A percentile compares a stretch with the other conserved stretches of the same genome.
phyloP scores from a whole-genome alignment of 129 eudicot genomes.

The Gnaphalium uliginosum region DNA sequence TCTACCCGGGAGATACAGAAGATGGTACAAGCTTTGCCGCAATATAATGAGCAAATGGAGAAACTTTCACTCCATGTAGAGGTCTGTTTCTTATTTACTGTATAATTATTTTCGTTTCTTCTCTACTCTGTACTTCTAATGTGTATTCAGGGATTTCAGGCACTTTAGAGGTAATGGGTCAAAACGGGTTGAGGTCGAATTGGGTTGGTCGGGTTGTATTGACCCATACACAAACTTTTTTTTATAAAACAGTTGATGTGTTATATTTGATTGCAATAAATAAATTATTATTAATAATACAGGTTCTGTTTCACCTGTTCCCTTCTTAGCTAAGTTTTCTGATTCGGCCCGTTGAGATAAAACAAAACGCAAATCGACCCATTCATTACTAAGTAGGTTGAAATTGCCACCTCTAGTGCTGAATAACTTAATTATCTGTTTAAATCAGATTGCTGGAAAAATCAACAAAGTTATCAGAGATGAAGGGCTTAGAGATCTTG shows the following conservation, averaged over 20 bases:
- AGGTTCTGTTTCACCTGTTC: not conserved
- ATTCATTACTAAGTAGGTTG: not conserved
- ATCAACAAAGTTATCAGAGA: slow-evolving; percentile 71
- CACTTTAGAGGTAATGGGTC: not conserved
- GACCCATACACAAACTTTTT: not conserved
- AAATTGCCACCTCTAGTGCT: not conserved
- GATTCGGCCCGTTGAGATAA: not conserved
- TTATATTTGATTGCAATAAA: not conserved
- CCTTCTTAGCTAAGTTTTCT: slow-evolving; percentile 2
- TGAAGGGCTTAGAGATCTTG: slow-evolving; percentile 76
- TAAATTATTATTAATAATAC: not conserved
- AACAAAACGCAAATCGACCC: not conserved
- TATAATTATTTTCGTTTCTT: not conserved
- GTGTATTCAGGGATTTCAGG: not conserved
- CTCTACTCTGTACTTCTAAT: not conserved
- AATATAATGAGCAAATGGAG: slow-evolving; percentile 85
- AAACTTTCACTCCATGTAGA: slow-evolving; percentile 88
- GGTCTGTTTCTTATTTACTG: slow-evolving; percentile 42
- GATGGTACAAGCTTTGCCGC: slow-evolving; percentile 96
- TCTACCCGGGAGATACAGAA: slow-evolving; percentile 90
- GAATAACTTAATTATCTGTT: slow-evolving; percentile 5
- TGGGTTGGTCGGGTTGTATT: not conserved
- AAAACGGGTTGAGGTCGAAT: not conserved
- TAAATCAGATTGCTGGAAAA: slow-evolving; percentile 83
- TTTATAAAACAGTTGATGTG: not conserved